These are phyloP conservation scores for Citrus trifoliata DNA, from an alignment of 345 rosid genomes.

Conservation along the genomic window DNA sequence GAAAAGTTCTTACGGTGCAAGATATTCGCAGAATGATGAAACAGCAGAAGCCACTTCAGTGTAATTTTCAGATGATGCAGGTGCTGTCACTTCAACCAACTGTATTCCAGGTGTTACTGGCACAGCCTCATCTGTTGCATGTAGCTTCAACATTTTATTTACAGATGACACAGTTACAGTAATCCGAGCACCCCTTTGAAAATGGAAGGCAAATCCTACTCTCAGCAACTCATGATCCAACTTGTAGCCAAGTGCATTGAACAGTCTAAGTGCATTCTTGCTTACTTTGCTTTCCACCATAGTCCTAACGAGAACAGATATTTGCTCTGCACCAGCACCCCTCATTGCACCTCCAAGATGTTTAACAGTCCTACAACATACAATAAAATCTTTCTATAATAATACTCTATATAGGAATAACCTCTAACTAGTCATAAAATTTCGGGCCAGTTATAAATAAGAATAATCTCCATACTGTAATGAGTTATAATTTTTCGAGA, in stretches of 20 bases:
- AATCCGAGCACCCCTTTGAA: constrained; percentile 71
- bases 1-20: constrained; percentile 70
- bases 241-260: constrained; percentile 84
- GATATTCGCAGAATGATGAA: constrained; percentile 92
- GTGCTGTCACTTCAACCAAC: constrained; percentile 93
- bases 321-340: constrained; percentile 93
- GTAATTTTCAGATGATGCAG: constrained; percentile 85
- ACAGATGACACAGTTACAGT: constrained; percentile 79
- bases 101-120: constrained; percentile 97
- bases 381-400: background rate
- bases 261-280: constrained; percentile 78
- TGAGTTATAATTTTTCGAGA: no score
- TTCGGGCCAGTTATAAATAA: no score
- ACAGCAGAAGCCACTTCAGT: constrained; percentile 72
- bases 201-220: constrained; percentile 88
- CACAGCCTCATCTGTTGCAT: constrained; percentile 85
- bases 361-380: constrained; percentile 65
- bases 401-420: no score
- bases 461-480: no score
- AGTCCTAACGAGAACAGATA: constrained; percentile 75
- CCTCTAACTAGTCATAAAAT: no score
- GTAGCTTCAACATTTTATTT: constrained; percentile 77
- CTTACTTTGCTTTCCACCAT: constrained; percentile 96
- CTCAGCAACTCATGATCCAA: constrained; percentile 87
- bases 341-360: constrained; percentile 91